Base-by-base conservation (phyloP, 2,329 filamentous ascomycete species). In the Sporothrix protearum region DNA sequence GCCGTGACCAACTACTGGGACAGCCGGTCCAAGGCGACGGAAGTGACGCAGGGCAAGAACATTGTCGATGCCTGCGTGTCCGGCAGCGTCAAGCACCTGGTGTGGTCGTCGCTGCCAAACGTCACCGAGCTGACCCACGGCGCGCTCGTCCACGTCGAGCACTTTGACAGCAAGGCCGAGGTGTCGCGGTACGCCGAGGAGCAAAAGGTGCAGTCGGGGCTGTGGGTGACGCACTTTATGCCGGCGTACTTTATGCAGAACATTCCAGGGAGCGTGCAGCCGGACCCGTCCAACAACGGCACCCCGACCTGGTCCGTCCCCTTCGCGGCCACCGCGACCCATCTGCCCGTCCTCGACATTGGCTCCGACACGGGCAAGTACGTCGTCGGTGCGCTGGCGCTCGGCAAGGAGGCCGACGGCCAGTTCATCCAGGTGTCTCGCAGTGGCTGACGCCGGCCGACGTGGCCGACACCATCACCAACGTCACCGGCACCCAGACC, bases 101-200 rank as follows among this genome's bases (percentile, higher is more conserved):
- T 73, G 80, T 79, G 80, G 81, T 76, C 81, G 73, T 82, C 82
- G 10, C 78, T 85, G 5, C 73, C 79, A 28, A 77, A 84, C 72
- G 74, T 84, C 70, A 81, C 73, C 0, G 77, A 84, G 71, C 71
- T 82, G 25, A 79, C 79, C 61, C 80, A 81, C 8, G 82, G 82
- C 70, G 77, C 76, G 19, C 80, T 85, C 4, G 67, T 79, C 30
- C 76, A 81, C 57, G 82, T 85, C 39, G 78, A 82, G 73, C 84
- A 86, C 74, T 89, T 89, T 73, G 87, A 89, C 77, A 80, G 78
- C 77, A 89, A 89, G 76, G 86, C 86, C 25, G 79, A 83, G 14
- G 82, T 86, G 0, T 86, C 88, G 74, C 75, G 81, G n/a, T 87
- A 89, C 76, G 84, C 88, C 63, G 83, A 85, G 22, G 71, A 73